Evolutionary conservation across 306 rosid genomes (phyloP).

Genomic region (Vicia faba): DNA sequence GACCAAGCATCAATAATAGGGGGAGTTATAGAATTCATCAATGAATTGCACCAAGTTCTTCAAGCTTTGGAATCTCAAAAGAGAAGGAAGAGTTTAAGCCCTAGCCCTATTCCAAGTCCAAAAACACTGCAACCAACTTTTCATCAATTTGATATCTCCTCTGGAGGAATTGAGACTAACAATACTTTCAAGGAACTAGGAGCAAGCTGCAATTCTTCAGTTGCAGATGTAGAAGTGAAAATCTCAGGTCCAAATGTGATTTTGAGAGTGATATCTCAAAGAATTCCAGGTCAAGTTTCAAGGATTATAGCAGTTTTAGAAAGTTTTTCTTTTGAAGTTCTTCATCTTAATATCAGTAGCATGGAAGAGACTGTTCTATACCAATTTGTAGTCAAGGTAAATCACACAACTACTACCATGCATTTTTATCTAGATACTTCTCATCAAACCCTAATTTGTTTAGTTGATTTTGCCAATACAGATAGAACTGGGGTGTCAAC

Average conservation of each 20-base stretch:
- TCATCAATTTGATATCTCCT: conserved; percentile 42
- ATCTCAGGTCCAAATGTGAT: conserved; percentile 80
- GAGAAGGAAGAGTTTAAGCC: conserved; percentile 89
- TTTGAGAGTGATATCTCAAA: conserved; percentile 65
- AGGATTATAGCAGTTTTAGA: conserved; percentile 71
- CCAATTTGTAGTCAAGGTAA: conserved; percentile 88
- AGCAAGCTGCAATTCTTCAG: conserved; percentile 82
- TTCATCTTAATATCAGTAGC: conserved; percentile 87
- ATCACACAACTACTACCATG: not conserved
- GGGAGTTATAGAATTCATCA: conserved; percentile 89
- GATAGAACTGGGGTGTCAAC: conserved; percentile 87
- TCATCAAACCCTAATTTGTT: not conserved
- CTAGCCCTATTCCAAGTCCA: conserved; percentile 75
- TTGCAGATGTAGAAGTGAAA: conserved; percentile 90
- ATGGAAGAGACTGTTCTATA: conserved; percentile 86
- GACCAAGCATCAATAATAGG: conserved; percentile 98
- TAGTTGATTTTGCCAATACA: conserved; percentile 35
- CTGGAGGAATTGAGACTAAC: conserved; percentile 33
- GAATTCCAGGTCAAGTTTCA: conserved; percentile 65
- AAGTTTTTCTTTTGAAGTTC: conserved; percentile 78
- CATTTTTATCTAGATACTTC: too few relatives aligned
- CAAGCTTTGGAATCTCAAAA: conserved; percentile 84
- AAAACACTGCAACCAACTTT: conserved; percentile 31
- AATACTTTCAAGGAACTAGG: conserved; percentile 57
- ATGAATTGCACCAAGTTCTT: conserved; percentile 87